Base-by-base conservation (phyloP, 768 basidiomycete species). In the Punctularia strigosozonata region DNA sequence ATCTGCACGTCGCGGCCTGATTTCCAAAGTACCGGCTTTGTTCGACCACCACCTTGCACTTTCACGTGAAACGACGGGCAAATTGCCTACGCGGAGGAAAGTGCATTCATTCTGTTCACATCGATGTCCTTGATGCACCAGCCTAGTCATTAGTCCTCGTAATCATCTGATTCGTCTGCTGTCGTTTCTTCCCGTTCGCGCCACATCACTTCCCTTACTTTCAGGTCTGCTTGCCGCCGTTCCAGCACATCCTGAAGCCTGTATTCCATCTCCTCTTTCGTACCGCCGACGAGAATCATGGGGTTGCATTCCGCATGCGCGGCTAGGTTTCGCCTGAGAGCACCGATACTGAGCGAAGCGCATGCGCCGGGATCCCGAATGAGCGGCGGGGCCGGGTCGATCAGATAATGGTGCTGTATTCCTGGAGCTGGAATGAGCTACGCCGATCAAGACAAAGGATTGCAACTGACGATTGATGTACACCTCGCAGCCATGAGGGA, bases 241-340 rank as follows among this genome's bases (percentile, higher is more conserved):
- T 63, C 58, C 43, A 81, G 52, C 15, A 81, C 53, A 4, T 48
- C 50, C 26, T 48, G 43, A 28, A 81, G 60, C 28, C 76, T 61
- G 22, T 61, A 60, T 4, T 53, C 56, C 64, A 81, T 64, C 49
- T 77, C 72, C 12, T 44, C 46, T 42, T 65, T 68, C 18, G 65
- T 60, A 0, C 77, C 78, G 13, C 59, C 51, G 0, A 63, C 52
- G 15, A 63, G n/a, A 25, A 80, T 66, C 1, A 46, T 46, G 17
- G 61, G 46, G 45, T 81, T 75, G 41, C 51, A 52, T 8, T 45
- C 57, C 1, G 73, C 66, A 47, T 81, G 77, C 1, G 67, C 77
- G 15, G 60, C 58, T 4, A 82, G 64, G 46, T 82, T 81, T 8
- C 70, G 60, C 45, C 65, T 65, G 22, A 81, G 58, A 0, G 73